Conservation (phyloP, 257 asterid species). For the Jacaranda copaia region DNA sequence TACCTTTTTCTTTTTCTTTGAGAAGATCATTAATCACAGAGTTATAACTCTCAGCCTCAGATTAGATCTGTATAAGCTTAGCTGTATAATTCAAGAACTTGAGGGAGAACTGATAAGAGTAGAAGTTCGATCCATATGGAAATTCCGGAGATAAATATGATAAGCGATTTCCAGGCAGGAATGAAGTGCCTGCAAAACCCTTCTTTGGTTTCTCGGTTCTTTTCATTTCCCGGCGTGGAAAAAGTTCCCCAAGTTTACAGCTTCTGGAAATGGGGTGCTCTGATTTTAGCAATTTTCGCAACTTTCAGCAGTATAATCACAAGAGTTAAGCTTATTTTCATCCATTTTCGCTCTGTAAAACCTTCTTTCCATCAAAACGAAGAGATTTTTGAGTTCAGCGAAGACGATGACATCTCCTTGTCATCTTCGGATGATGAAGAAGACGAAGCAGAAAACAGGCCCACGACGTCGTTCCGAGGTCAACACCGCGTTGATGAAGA, state of each 20-base stretch:
- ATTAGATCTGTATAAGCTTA: constrained; percentile 25
- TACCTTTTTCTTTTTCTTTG: constrained; percentile 10
- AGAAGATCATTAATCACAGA: not conserved
- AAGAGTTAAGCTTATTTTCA: constrained; percentile 57
- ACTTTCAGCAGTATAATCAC: constrained; percentile 67
- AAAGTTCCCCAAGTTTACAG: constrained; percentile 42
- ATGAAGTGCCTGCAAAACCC: constrained; percentile 77
- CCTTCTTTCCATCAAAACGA: constrained; percentile 54
- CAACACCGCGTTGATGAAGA: constrained; percentile 47
- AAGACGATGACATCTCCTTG: constrained; percentile 54
- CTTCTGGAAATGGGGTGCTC: constrained; percentile 93
- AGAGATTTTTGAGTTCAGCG: constrained; percentile 57
- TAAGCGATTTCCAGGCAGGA: constrained; percentile 75
- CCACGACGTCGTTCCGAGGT: constrained; percentile 44
- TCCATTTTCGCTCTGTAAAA: constrained; percentile 53
- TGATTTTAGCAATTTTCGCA: constrained; percentile 70
- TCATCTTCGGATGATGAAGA: constrained; percentile 56
- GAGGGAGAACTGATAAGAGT: not conserved
- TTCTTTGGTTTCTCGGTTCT: constrained; percentile 52
- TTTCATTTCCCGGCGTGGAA: constrained; percentile 44
- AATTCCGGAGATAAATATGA: constrained; percentile 70
- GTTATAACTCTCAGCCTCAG: constrained; percentile 13
- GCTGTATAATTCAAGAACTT: constrained; percentile 17
- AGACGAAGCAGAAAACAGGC: constrained; percentile 43
- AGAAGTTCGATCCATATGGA: constrained; percentile 48